Evolutionary conservation across 2,329 filamentous ascomycete genomes (phyloP), one percentile per base, ranked within the genome.

Genomic region (Aspergillus transmontanensis): DNA sequence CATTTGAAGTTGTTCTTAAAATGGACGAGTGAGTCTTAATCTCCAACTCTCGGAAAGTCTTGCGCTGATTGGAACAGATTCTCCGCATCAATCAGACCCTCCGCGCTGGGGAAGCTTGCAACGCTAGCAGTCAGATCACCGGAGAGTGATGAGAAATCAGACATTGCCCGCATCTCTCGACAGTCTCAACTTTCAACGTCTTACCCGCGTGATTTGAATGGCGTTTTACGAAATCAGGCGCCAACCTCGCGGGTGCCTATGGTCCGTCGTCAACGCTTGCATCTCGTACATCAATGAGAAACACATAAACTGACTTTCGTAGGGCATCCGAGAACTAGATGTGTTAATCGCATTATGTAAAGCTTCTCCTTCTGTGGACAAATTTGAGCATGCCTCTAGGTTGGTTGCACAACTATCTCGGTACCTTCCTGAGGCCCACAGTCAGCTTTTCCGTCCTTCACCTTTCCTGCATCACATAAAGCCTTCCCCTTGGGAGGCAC

Each of bases 321-420:
- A 96, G 93, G 92, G 89, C 59, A 88, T 94, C 59, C 89, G 92
- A 72, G 96, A 99, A 82, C 90, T 97, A 69, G 94, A 99, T 77
- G 91, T 96, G 59, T 85, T 99, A 30, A 81, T 98, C 30, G 93
- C 95, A 50, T 84, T 99, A 30, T 98, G 94, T 83, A 94, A 94
- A 80, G 92, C 94, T 59, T 92, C 94, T 4, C 90, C 93, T 4
- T 85, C 88, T 28, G 84, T 98, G 30, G 85, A 89, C 58, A 89
- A 87, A 53, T 78, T 82, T 48, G 87, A 92, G 64, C 90, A 91
- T 73, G 94, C 93, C 32, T 87, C 91, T 71, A 90, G 88, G 71
- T 86, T 99, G 45, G 86, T 89, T n/a, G 83, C 85, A 39, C 93
- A 96, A 69, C 82, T 99, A 46, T 86, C 89, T 9, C 90, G 90